These are phyloP conservation scores for Pseudogymnoascus sp. DNA, from an alignment of 2,329 filamentous ascomycete species.

Conservation along the genomic window DNA sequence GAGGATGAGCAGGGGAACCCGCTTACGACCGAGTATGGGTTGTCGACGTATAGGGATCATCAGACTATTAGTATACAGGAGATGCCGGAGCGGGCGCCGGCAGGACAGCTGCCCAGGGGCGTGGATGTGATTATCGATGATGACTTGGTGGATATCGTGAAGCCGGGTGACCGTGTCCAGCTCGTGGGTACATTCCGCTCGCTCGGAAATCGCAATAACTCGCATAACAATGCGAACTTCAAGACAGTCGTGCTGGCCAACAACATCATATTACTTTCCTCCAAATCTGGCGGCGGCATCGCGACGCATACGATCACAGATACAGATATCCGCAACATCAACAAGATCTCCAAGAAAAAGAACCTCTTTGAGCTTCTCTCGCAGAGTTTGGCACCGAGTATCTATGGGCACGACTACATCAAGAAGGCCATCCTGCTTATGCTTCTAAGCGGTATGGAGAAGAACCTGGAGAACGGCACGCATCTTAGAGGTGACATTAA, in stretches of 20 bases:
- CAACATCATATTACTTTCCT: constrained; percentile 88
- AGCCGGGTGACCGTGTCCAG: constrained; percentile 92
- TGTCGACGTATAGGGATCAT: constrained; percentile 91
- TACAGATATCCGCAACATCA: constrained; percentile 96
- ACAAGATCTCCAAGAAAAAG: constrained; percentile 91
- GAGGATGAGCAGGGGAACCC: constrained; percentile 91
- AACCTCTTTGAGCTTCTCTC: constrained; percentile 88
- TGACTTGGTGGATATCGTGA: constrained; percentile 87
- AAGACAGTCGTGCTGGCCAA: constrained; percentile 91
- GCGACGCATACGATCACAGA: constrained; percentile 90
- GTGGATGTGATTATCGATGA: constrained; percentile 97
- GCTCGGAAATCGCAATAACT: constrained; percentile 87
- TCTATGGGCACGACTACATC: constrained; percentile 94
- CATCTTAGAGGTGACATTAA: constrained; percentile 98
- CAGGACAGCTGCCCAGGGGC: constrained; percentile 86
- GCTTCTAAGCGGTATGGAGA: constrained; percentile 92
- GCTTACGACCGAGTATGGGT: constrained; percentile 89
- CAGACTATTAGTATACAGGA: constrained; percentile 98
- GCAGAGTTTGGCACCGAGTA: constrained; percentile 90
- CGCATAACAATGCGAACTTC: constrained; percentile 85
- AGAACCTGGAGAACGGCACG: constrained; percentile 96
- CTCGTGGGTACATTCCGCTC: constrained; percentile 94
- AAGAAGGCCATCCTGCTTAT: constrained; percentile 96
- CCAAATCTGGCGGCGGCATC: constrained; percentile 90
- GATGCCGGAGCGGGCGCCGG: constrained; percentile 94